Evolutionary conservation across 495 filamentous ascomycete genomes (phyloP).

Genomic region (Geoglossum glabrum): DNA sequence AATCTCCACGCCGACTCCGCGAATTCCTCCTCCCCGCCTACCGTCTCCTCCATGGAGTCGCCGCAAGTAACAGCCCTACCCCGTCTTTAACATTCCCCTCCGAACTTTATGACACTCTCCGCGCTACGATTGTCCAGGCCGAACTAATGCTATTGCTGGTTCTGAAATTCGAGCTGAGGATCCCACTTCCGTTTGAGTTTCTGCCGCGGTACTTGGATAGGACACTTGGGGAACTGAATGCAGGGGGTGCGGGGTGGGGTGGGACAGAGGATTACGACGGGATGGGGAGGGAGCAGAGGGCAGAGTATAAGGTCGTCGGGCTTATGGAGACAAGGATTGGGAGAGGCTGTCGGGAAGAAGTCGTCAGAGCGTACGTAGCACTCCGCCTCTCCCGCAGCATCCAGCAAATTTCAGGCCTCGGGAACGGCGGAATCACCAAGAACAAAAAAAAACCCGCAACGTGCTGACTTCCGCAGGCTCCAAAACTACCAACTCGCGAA

Average conservation of each 20-base stretch:
- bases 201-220: conserved; percentile 21
- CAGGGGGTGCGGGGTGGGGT: conserved; percentile 9
- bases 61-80: conserved; percentile 1
- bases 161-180: conserved; percentile 21
- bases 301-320: conserved; percentile 21
- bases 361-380: conserved; percentile 16
- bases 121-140: conserved; percentile 22
- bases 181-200: conserved; percentile 22
- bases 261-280: conserved; percentile 17
- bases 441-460: too few relatives aligned
- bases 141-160: conserved; percentile 24
- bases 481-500: conserved; percentile 18
- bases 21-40: conserved; percentile 24
- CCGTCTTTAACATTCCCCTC: conserved; percentile 20
- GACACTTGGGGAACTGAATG: conserved; percentile 8
- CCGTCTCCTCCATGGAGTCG: conserved; percentile 20
- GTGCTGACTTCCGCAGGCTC: too few relatives aligned
- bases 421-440: too few relatives aligned
- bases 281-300: conserved; percentile 17
- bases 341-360: conserved; percentile 15
- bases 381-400: not conserved
- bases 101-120: conserved; percentile 20
- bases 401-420: too few relatives aligned
- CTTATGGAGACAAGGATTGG: conserved; percentile 19
- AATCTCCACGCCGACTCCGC: conserved; percentile 23